Percentiles rank a stretch among this genome's conserved stretches.
These are phyloP conservation scores for Stemphylium vesicarium DNA, from an alignment of 2,329 filamentous ascomycete species.

Conservation along the genomic window DNA sequence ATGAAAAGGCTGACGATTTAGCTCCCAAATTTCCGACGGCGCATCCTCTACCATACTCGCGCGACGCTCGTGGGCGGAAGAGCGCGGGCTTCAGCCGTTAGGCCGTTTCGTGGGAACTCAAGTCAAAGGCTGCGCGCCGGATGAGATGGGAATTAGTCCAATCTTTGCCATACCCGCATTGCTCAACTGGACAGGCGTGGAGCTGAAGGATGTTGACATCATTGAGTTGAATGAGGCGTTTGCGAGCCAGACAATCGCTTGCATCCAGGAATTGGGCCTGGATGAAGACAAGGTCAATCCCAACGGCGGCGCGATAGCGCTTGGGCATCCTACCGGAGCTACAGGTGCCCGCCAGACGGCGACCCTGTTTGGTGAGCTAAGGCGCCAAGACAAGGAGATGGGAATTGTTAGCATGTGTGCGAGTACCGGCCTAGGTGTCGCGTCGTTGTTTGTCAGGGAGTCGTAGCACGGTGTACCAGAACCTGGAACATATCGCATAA, in stretches of 20 bases:
- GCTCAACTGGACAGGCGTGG: constrained; percentile 75
- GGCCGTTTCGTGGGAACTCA: constrained; percentile 94
- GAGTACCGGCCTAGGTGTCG: constrained; percentile 41
- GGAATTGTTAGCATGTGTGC: constrained; percentile 89
- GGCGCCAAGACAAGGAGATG: constrained; percentile 72
- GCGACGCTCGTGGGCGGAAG: constrained; percentile 86
- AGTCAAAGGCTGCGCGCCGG: constrained; percentile 85
- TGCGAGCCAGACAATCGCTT: constrained; percentile 95
- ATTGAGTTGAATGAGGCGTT: constrained; percentile 97
- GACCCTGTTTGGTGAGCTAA: constrained; percentile 74
- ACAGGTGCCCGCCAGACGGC: constrained; percentile 83
- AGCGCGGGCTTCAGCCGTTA: constrained; percentile 85
- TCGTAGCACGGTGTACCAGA: constrained; percentile 9
- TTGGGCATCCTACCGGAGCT: constrained; percentile 79
- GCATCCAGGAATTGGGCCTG: constrained; percentile 68
- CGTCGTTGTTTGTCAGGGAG: constrained; percentile 42
- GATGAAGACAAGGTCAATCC: constrained; percentile 80
- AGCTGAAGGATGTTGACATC: constrained; percentile 82
- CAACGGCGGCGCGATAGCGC: constrained; percentile 79
- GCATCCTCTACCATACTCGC: constrained; percentile 88
- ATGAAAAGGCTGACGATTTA: constrained; percentile 45
- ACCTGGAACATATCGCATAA: not conserved
- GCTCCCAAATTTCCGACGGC: constrained; percentile 92
- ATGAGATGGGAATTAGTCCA: constrained; percentile 95
- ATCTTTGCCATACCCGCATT: constrained; percentile 78